Percentiles rank a stretch among this genome's conserved stretches.
Evolutionary conservation across 768 basidiomycete genomes (phyloP).

Genomic region (Mycena indigotica): DNA sequence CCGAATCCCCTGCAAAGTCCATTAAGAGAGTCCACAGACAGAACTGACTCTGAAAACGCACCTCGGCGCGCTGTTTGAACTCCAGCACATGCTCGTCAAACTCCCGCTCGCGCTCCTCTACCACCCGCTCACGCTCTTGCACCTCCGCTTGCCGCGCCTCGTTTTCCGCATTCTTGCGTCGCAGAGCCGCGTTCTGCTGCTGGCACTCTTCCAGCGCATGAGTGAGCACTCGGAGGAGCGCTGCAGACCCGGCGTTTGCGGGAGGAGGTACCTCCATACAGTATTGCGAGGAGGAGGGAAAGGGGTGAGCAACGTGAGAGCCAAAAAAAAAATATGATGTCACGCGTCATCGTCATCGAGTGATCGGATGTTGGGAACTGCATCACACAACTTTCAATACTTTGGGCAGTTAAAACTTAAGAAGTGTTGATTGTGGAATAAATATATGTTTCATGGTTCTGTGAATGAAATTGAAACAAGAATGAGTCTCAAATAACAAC

Average conservation of each 20-base stretch:
- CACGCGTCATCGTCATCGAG: too few relatives aligned
- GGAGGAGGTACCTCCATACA: not conserved
- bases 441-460: not conserved
- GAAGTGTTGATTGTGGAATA: not conserved
- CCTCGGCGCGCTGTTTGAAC: not conserved
- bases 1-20: not conserved
- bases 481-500: too few relatives aligned
- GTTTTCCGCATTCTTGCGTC: not conserved
- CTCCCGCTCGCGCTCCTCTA: not conserved
- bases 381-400: too few relatives aligned
- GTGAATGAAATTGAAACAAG: too few relatives aligned
- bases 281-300: not conserved
- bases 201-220: not conserved
- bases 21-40: not conserved
- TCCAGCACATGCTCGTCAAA: not conserved
- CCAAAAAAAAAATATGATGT: not conserved
- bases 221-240: not conserved
- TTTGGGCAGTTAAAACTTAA: too few relatives aligned
- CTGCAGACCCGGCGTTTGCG: not conserved
- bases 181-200: not conserved
- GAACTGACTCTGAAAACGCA: not conserved
- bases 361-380: too few relatives aligned
- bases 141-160: not conserved
- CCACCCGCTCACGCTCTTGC: not conserved
- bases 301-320: not conserved